Evolutionary conservation across 139 green algal species (phyloP).

Genomic region (Coccomyxa sp.): DNA sequence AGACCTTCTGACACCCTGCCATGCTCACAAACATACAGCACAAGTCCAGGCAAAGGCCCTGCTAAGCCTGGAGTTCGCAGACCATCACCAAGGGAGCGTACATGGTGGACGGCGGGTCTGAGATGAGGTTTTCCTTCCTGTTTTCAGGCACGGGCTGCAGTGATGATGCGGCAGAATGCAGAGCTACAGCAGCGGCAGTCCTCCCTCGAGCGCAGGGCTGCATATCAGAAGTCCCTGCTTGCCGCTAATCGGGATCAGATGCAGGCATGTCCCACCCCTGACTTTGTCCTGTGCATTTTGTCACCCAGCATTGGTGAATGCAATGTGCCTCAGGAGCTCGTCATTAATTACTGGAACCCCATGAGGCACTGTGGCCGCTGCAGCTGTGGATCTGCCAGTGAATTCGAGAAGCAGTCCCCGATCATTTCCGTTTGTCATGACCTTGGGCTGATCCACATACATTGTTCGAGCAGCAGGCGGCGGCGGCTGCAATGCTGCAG

Average conservation of each 20-base stretch:
- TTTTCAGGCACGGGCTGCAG: neutral
- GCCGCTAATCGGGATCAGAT: neutral
- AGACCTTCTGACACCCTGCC: no score
- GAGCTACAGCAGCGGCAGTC: conserved; percentile 4
- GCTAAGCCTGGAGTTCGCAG: no score
- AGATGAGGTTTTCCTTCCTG: no score
- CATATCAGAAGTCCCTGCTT: neutral
- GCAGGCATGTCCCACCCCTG: neutral
- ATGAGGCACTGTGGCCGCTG: neutral
- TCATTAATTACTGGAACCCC: neutral
- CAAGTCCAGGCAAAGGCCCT: no score
- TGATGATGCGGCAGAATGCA: neutral
- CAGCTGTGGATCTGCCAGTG: neutral
- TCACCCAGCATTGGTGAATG: neutral
- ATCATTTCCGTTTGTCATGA: neutral
- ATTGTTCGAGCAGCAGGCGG: neutral
- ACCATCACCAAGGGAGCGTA: no score
- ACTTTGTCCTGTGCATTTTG: neutral
- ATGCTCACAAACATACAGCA: no score
- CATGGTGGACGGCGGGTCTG: no score
- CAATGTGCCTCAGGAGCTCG: neutral
- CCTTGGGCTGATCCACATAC: neutral
- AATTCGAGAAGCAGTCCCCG: neutral
- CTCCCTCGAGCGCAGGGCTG: neutral
- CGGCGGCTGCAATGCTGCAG: neutral